Base-by-base conservation (phyloP, 108 stramenopile species). In the Cyclotella baltica region DNA sequence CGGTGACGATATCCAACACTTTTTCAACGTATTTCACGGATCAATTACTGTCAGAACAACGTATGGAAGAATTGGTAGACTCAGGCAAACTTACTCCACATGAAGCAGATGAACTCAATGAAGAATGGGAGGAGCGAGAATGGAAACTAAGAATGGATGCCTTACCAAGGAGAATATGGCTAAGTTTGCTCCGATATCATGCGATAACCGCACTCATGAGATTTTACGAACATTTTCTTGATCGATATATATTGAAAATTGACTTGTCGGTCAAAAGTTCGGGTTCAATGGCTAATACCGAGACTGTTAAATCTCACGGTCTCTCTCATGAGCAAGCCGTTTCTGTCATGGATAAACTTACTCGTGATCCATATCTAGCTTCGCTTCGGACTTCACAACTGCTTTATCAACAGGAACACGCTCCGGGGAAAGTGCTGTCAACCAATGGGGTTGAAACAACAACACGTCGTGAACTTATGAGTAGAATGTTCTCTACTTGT, bases 401-500 rank as follows among this genome's bases (percentile, higher is more conserved):
- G 20, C 37, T 80, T 6, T 75, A 72, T 47, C 77, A 77, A 18
- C 46, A 62, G 30, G 78, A 75, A 38, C 75, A 81, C 62, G 30
- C 75, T 13, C 72, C 55, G 36, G 84, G 84, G 22, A 85, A 73
- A 35, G 82, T 83, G n/a, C 34, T 76, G 33, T 67, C 75, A 22
- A 51, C 72, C 22, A 38, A 76, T 72, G 82, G 82, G 22, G 57
- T 48, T 43, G 82, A 83, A 35, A 76, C 75, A 25, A 62, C 82
- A 6, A 76, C 82, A 19, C 46, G 68, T 34, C 55, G 71, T 28
- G 79, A 84, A 35, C 15, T 80, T n/a, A 38, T 61, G n/a, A 62
- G 50, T 13, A 72, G 79, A 38, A 85, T 85, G 84, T 80, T 82
- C 52, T 61, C 80, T 18, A 85, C 84, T 10, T 85, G 84, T 61